These are phyloP conservation scores for Kuraishia borneana DNA, from an alignment of 805 yeast species.

Conservation along the genomic window DNA sequence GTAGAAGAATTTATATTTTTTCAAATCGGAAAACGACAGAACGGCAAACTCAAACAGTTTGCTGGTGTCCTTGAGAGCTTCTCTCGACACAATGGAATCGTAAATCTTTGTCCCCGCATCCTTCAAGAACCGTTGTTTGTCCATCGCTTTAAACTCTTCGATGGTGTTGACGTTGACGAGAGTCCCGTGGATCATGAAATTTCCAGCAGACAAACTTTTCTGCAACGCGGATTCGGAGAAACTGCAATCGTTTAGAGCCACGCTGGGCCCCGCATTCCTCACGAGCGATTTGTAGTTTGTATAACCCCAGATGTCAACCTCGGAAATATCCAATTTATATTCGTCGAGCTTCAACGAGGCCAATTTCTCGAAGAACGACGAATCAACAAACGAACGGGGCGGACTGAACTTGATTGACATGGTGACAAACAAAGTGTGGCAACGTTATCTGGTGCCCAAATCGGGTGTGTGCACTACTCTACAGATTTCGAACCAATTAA, in stretches of 20 bases:
- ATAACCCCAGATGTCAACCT: constrained; percentile 29
- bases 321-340: constrained; percentile 48
- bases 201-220: constrained; percentile 4
- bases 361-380: constrained; percentile 74
- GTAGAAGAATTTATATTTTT: constrained; percentile 76
- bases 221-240: constrained; percentile 11
- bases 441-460: too few relatives aligned
- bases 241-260: constrained; percentile 19
- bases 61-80: constrained; percentile 26
- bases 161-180: constrained; percentile 64
- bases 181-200: constrained; percentile 20
- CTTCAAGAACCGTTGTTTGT: constrained; percentile 50
- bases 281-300: constrained; percentile 18
- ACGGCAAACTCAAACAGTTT: constrained; percentile 32
- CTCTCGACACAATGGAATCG: constrained; percentile 19
- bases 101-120: constrained; percentile 20
- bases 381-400: constrained; percentile 66
- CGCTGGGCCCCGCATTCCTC: constrained; percentile 17
- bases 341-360: constrained; percentile 66
- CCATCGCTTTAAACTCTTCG: constrained; percentile 67
- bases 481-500: neutral
- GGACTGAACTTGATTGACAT: too few relatives aligned
- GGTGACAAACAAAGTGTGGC: too few relatives aligned
- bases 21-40: constrained; percentile 76
- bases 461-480: neutral